Conservation (phyloP, 2,329 filamentous ascomycete genomes). For the Colletotrichum salicis region DNA sequence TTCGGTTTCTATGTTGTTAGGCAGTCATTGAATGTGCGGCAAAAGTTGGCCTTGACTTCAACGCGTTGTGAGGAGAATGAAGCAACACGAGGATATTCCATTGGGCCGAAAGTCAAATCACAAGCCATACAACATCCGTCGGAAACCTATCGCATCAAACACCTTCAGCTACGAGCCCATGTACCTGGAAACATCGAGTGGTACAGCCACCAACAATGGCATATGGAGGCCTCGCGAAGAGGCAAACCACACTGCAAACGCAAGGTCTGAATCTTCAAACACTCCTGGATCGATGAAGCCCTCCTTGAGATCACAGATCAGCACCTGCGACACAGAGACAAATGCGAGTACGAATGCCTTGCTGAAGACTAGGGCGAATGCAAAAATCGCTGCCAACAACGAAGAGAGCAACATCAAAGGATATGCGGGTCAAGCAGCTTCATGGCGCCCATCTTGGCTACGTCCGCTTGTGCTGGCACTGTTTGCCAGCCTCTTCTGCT, state of each 20-base stretch:
- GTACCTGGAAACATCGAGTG: neutral
- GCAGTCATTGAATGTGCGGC: neutral
- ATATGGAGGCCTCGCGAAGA: neutral
- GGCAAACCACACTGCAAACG: neutral
- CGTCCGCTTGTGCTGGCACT: neutral
- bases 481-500: constrained; percentile 11
- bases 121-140: neutral
- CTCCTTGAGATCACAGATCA: neutral
- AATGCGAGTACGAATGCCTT: neutral
- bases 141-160: neutral
- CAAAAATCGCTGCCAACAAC: neutral
- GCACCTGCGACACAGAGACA: neutral
- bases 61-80: neutral
- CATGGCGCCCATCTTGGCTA: constrained; percentile 22
- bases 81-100: neutral
- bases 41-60: neutral
- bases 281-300: no score
- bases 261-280: no score
- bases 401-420: neutral
- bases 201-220: neutral
- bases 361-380: neutral
- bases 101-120: neutral
- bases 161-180: neutral
- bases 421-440: neutral
- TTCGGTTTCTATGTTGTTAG: neutral